Conservation (phyloP, 1,284 basidiomycete species). For the Cryptococcus sp. region DNA sequence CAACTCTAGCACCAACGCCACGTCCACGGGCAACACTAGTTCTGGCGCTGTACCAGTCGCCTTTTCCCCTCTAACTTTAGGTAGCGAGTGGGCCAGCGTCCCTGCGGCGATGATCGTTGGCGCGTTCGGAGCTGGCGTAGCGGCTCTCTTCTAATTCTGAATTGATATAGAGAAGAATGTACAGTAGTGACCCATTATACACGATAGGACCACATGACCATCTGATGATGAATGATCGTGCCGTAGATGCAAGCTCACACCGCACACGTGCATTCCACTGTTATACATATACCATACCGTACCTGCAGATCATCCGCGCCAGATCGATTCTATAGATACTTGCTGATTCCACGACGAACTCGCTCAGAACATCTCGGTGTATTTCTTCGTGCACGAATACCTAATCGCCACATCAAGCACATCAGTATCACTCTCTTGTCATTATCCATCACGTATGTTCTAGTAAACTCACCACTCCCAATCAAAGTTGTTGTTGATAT, state of each 20-base stretch:
- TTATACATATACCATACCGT: too few species aligned
- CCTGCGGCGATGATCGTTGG: constrained; percentile 18
- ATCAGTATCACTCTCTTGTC: background rate
- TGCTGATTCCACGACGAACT: background rate
- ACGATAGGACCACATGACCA: too few species aligned
- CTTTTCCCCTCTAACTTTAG: background rate
- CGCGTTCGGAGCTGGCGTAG: constrained; percentile 24
- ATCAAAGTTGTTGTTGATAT: constrained; percentile 51
- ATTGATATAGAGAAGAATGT: too few species aligned
- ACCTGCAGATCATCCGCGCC: background rate
- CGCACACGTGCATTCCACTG: too few species aligned
- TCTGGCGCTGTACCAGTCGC: background rate
- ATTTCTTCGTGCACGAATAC: constrained; percentile 47
- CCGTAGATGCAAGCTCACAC: too few species aligned
- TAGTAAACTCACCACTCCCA: constrained; percentile 45
- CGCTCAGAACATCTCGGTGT: constrained; percentile 30
- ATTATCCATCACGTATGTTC: background rate
- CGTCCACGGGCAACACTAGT: background rate
- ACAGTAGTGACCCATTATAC: too few species aligned
- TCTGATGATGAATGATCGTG: too few species aligned
- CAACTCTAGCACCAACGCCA: constrained; percentile 1
- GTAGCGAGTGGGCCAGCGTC: constrained; percentile 16
- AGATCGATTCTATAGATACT: background rate
- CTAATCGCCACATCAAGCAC: constrained; percentile 10
- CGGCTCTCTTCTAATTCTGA: constrained; percentile 16